phyloP scores from a whole-genome alignment of 148 eudicot species.

The Fagopyrum esculentum region DNA sequence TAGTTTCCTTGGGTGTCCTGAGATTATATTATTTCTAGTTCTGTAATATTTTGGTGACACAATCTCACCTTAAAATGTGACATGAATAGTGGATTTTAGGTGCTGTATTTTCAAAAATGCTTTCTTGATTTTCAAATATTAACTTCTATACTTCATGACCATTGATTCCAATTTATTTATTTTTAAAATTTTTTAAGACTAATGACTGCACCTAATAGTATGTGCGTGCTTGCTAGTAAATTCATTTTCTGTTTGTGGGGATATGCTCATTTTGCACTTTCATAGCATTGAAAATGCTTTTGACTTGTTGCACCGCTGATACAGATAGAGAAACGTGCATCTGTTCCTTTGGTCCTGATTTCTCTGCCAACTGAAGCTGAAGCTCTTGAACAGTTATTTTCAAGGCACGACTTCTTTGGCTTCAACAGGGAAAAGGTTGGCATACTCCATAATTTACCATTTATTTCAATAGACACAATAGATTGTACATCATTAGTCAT shows the following conservation, averaged over 20 bases:
- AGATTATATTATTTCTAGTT: background rate
- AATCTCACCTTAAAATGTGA: background rate
- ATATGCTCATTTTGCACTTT: slow-evolving; percentile 4
- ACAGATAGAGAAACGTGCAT: slow-evolving; percentile 59
- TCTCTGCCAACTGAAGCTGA: slow-evolving; percentile 40
- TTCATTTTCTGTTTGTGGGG: background rate
- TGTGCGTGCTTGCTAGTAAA: background rate
- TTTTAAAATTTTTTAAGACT: background rate
- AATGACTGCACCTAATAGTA: background rate
- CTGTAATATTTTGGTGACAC: background rate
- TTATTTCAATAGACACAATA: background rate
- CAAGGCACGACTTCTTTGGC: slow-evolving; percentile 49
- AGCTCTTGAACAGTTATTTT: slow-evolving; percentile 46
- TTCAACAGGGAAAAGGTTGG: slow-evolving; percentile 67
- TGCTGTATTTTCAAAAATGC: background rate
- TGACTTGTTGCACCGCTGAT: slow-evolving; percentile 13
- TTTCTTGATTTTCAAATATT: background rate
- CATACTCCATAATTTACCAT: slow-evolving; percentile 2
- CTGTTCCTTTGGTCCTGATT: slow-evolving; percentile 59
- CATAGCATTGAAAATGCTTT: background rate
- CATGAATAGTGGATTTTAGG: too few species aligned
- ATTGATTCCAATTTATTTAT: background rate
- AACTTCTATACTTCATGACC: background rate
- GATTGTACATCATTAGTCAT: background rate
- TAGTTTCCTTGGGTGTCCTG: background rate